Evolutionary conservation across 2,329 filamentous ascomycete genomes (phyloP).

Genomic region (Rhinocladiella similis): DNA sequence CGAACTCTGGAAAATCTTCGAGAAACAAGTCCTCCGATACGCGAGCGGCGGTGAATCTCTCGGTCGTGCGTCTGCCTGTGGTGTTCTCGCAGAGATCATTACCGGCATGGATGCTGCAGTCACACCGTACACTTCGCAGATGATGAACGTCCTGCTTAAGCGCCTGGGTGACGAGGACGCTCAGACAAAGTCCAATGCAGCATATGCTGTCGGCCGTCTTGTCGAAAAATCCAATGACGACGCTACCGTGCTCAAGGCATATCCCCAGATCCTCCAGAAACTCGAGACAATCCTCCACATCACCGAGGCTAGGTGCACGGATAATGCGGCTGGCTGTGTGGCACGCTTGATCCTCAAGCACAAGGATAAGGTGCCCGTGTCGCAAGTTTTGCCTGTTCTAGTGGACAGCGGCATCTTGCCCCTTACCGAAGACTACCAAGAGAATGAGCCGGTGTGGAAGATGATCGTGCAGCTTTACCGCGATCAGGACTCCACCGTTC

Average conservation of each 20-base stretch:
- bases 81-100: slow-evolving; percentile 87
- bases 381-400: slow-evolving; percentile 78
- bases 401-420: slow-evolving; percentile 69
- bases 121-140: slow-evolving; percentile 73
- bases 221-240: slow-evolving; percentile 76
- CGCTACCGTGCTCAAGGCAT: slow-evolving; percentile 71
- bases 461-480: slow-evolving; percentile 82
- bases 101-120: slow-evolving; percentile 80
- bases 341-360: slow-evolving; percentile 89
- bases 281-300: slow-evolving; percentile 81
- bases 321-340: slow-evolving; percentile 91
- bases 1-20: slow-evolving; percentile 93
- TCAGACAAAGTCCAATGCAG: slow-evolving; percentile 92
- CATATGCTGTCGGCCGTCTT: slow-evolving; percentile 84
- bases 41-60: slow-evolving; percentile 81
- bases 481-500: slow-evolving; percentile 47
- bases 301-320: slow-evolving; percentile 76
- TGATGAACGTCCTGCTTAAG: slow-evolving; percentile 80
- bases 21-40: slow-evolving; percentile 87
- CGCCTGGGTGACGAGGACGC: slow-evolving; percentile 85
- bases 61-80: slow-evolving; percentile 86
- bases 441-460: slow-evolving; percentile 90
- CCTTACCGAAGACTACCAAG: slow-evolving; percentile 89
- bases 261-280: slow-evolving; percentile 76
- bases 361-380: slow-evolving; percentile 76